Evolutionary conservation across 352 stramenopile species (phyloP).

Genomic region (Globisporangium megalacanthum): DNA sequence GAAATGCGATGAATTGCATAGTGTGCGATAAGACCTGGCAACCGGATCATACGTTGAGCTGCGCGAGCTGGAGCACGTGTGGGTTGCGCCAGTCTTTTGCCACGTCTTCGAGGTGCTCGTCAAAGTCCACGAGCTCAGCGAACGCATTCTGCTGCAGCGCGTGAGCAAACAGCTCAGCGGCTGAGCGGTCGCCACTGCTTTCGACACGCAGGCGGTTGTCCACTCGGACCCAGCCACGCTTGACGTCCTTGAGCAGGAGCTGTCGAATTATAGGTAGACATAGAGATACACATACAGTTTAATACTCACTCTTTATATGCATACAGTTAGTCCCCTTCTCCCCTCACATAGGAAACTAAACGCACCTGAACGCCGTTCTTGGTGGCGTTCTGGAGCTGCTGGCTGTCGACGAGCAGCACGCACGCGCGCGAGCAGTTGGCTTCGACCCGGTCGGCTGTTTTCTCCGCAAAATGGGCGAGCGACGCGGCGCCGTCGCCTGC

Average conservation of each 20-base stretch:
- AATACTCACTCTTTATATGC: too few species aligned
- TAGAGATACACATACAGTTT: slow-evolving; percentile 5
- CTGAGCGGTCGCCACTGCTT: slow-evolving; percentile 25
- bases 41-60: slow-evolving; percentile 59
- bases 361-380: slow-evolving; percentile 49
- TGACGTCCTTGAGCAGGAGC: slow-evolving; percentile 75
- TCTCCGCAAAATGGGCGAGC: slow-evolving; percentile 52
- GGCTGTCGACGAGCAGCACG: slow-evolving; percentile 59
- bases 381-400: slow-evolving; percentile 45
- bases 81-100: slow-evolving; percentile 75
- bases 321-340: too few species aligned
- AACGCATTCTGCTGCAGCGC: slow-evolving; percentile 46
- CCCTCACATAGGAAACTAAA: not conserved
- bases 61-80: slow-evolving; percentile 56
- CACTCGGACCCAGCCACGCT: slow-evolving; percentile 65
- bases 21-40: too few species aligned
- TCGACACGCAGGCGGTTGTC: slow-evolving; percentile 58
- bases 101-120: slow-evolving; percentile 72
- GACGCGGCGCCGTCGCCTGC: slow-evolving; percentile 28
- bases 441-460: slow-evolving; percentile 65
- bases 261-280: not conserved
- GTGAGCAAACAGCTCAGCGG: slow-evolving; percentile 35
- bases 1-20: not conserved
- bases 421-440: slow-evolving; percentile 62
- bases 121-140: slow-evolving; percentile 57